phyloP scores from a whole-genome alignment of 2,329 filamentous ascomycete genomes.

The Fusarium guadeloupense region DNA sequence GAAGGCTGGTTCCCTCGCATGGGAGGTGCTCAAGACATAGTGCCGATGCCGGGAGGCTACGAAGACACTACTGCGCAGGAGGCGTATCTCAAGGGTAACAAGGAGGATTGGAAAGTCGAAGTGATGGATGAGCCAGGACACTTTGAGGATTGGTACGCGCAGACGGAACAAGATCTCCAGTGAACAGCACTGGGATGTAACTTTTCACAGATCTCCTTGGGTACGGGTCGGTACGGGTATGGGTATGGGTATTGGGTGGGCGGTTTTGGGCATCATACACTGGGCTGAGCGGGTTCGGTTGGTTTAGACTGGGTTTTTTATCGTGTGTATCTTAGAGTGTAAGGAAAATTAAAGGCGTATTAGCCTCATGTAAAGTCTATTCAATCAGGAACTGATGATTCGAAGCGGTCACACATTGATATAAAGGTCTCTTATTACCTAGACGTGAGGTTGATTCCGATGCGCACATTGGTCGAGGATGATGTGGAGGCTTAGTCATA shows the following conservation, averaged over 20 bases:
- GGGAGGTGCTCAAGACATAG: slow-evolving; percentile 15
- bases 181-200: slow-evolving; percentile 5
- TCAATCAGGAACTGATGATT: background rate
- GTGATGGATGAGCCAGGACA: slow-evolving; percentile 45
- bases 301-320: slow-evolving; percentile 25
- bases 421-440: background rate
- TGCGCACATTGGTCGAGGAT: slow-evolving; percentile 1
- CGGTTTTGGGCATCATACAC: slow-evolving; percentile 14
- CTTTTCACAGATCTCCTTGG: slow-evolving; percentile 11
- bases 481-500: slow-evolving; percentile 36
- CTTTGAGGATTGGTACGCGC: slow-evolving; percentile 47
- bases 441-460: background rate
- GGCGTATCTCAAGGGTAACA: slow-evolving; percentile 46
- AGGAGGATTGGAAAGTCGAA: slow-evolving; percentile 50
- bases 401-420: background rate
- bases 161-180: slow-evolving; percentile 39
- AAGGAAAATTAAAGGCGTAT: background rate
- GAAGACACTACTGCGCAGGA: slow-evolving; percentile 36
- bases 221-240: background rate
- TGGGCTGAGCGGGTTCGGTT: slow-evolving; percentile 13
- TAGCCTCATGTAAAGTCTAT: background rate
- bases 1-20: slow-evolving; percentile 22
- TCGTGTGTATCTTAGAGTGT: slow-evolving; percentile 2
- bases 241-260: background rate
- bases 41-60: slow-evolving; percentile 17